Base-by-base conservation (phyloP, 2,329 filamentous ascomycete genomes). In the Claviceps paspali region DNA sequence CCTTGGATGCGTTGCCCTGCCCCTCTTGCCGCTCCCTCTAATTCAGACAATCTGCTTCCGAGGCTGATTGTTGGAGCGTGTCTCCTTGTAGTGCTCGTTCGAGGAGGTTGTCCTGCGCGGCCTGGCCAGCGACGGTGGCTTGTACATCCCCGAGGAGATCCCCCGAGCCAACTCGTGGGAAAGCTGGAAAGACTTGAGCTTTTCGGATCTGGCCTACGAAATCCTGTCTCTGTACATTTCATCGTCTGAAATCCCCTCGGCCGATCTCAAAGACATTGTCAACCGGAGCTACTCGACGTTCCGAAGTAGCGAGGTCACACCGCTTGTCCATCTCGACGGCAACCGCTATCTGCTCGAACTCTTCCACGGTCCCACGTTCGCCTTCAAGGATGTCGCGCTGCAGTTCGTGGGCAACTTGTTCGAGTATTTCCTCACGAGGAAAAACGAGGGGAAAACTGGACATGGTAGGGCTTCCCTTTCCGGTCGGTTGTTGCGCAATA, bases 371-470 rank as follows among this genome's bases (percentile, higher is more conserved):
- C 91, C 87, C 5, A 96, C 81, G 1, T 95, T 86, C 55, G 82
- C 88, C 2, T 96, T 96, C 67, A 94, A 96, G 62, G 88, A 96
- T 59, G 82, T 87, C n/a, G 87, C 87, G 12, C 66, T 96, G 43
- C 88, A 96, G 50, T 91, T 95, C 53, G 64, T 98, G 2, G 91
- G 91, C n/a, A 96, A 98, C 52, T 67, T 98, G 2, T 96, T 92
- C 47, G 83, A 92, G 59, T 91, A 88, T 57, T 88, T 91, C 57
- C 66, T 91, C 10, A 70, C 79, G 5, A 67, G 82, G 47, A 76
- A 73, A 57, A 91, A 91, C 47, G 52, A 73, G 53, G 74, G 72
- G 46, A 84, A 82, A 63, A 63, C 66, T 21, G 76, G 76, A 7
- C 58, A 57, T 49, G 65, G 66, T 61, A 60, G 51, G 56, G 43